Evolutionary conservation across 2,329 filamentous ascomycete genomes (phyloP).

Genomic region (Arthrobotrys entomopaga): DNA sequence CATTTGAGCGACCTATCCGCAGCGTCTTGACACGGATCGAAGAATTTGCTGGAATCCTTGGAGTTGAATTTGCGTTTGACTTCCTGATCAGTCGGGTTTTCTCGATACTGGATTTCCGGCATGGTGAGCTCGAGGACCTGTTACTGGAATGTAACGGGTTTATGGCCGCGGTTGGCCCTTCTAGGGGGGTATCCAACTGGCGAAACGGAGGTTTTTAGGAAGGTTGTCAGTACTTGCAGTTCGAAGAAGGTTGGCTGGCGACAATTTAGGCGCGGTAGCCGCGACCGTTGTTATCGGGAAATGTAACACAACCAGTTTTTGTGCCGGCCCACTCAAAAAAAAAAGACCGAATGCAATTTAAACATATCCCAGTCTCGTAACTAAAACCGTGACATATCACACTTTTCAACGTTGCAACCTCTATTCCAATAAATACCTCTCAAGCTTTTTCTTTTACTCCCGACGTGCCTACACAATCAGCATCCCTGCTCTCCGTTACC

Average conservation of each 20-base stretch:
- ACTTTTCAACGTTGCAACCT: not conserved
- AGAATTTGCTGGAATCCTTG: conserved; percentile 88
- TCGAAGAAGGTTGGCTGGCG: conserved; percentile 2
- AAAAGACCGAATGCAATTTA: not conserved
- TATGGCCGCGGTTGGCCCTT: not conserved
- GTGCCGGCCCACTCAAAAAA: conserved; percentile 16
- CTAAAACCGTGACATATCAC: not conserved
- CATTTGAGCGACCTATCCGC: conserved; percentile 86
- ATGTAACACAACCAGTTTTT: conserved; percentile 9
- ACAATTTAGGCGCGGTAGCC: conserved; percentile 48
- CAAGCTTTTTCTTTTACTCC: too few relatives aligned
- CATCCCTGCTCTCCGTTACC: too few relatives aligned
- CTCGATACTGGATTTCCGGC: conserved; percentile 54
- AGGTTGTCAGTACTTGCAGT: too few relatives aligned
- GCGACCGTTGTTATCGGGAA: conserved; percentile 26
- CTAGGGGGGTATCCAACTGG: too few relatives aligned
- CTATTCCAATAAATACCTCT: too few relatives aligned
- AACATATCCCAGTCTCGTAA: too few relatives aligned
- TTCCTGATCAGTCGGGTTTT: conserved; percentile 69
- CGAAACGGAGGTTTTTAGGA: not conserved
- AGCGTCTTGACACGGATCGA: conserved; percentile 94
- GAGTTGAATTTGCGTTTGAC: conserved; percentile 76
- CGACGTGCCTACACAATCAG: too few relatives aligned
- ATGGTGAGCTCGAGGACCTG: conserved; percentile 8
- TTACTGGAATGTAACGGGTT: not conserved